Base-by-base conservation (phyloP, 495 filamentous ascomycete species). In the Barbatosphaeria neglecta region DNA sequence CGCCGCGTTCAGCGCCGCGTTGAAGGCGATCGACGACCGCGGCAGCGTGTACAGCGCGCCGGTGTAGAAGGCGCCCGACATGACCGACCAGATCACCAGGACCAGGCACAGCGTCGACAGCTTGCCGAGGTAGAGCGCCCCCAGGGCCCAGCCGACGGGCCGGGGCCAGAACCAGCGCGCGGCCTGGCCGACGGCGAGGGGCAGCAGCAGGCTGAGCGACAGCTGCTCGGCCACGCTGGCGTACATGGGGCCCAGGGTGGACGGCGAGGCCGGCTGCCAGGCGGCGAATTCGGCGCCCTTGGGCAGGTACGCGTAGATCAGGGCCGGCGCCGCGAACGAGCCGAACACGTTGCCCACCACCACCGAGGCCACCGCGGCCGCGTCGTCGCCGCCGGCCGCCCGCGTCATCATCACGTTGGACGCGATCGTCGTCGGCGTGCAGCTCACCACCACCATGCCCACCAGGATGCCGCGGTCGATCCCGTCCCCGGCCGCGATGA, bases 321-420 rank as follows among this genome's bases (percentile, higher is more conserved):
- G 64, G 15, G 64, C 70, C 3, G 73, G 72, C 11, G 72, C 70
- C 33, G 76, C 43, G 52, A 78, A 72, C 4, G 74, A 70, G 0
- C 73, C 73, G 13, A 72, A 51, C 16, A 74, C 50, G 60, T 76
- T 78, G n/a, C 72, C 74, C 39, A 78, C 56, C 41, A 78, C 52
- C 1, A 78, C 74, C 53, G 75, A 72, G 18, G 75, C 72, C 20
- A 76, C 55, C 20, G 74, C 72, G 3, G 73, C 73, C 11, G 73
- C 72, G 53, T 78, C 74, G 47, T 76, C 74, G 5, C 74, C 73
- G 4, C 74, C 72, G 5, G 73, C 68, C 15, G 70, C 63, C 20
- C 70, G 61, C 25, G 73, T 76, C 73, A 76, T 78, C 4, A 78
- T 72, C 27, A 78, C 72, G 57, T 78, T 78, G 47, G 73, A 76